Evolutionary conservation across 2,329 filamentous ascomycete species (phyloP).

Genomic region (Sarocladium oryzae): DNA sequence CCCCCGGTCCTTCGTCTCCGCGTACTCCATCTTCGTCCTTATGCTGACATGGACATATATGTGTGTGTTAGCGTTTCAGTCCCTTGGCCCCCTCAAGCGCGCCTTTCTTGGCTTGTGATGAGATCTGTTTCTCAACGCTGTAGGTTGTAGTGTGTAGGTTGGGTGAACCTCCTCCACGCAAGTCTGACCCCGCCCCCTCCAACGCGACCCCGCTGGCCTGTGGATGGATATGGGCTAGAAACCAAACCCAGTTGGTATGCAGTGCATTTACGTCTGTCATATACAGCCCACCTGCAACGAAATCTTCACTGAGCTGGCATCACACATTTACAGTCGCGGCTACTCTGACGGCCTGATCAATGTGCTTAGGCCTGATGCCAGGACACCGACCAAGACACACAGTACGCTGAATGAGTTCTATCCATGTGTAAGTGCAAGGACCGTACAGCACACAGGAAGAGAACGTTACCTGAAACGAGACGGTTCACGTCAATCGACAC

Average conservation of each 20-base stretch:
- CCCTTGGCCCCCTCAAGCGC: too few relatives aligned
- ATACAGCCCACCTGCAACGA: too few relatives aligned
- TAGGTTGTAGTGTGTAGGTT: too few relatives aligned
- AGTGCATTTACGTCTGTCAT: neutral
- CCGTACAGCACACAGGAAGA: too few relatives aligned
- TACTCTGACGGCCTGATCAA: constrained; percentile 26
- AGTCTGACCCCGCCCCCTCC: too few relatives aligned
- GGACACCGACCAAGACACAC: constrained; percentile 34
- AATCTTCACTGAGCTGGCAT: neutral
- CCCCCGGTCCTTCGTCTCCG: constrained; percentile 13
- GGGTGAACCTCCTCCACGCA: too few relatives aligned
- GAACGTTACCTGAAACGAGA: constrained; percentile 25
- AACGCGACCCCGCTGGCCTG: too few relatives aligned
- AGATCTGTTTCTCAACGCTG: too few relatives aligned
- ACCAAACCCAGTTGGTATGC: neutral
- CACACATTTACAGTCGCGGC: constrained; percentile 12
- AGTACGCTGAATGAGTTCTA: constrained; percentile 24
- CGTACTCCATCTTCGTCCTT: constrained; percentile 34
- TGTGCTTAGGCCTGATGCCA: constrained; percentile 31
- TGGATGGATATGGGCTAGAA: too few relatives aligned
- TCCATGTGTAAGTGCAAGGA: constrained; percentile 12
- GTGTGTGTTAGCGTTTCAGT: too few relatives aligned
- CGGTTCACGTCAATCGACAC: constrained; percentile 28
- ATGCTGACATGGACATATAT: too few relatives aligned
- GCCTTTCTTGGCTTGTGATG: too few relatives aligned